Evolutionary conservation across 345 rosid genomes (phyloP).

Genomic region (Arabis alpina): DNA sequence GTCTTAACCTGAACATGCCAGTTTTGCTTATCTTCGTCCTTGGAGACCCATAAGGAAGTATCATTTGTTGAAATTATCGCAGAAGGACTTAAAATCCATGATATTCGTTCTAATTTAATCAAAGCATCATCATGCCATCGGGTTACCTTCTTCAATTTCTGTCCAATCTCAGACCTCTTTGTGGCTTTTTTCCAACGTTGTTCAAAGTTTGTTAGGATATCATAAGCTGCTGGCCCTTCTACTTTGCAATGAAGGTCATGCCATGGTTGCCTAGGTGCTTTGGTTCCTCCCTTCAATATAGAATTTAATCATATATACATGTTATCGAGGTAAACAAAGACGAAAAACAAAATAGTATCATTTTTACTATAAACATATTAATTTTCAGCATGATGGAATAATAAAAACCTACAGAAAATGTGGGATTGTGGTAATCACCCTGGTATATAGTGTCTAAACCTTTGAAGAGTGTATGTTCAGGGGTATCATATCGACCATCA

Average conservation of each 20-base stretch:
- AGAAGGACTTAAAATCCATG: conserved; percentile 84
- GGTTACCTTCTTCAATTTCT: conserved; percentile 59
- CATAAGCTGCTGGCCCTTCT: conserved; percentile 97
- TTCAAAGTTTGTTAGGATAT: conserved; percentile 81
- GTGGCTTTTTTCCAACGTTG: conserved; percentile 93
- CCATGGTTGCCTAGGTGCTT: conserved; percentile 89
- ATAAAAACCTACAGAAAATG: conserved; percentile 53
- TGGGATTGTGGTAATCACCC: conserved; percentile 65
- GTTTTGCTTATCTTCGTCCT: conserved; percentile 60
- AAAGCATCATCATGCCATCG: conserved; percentile 85
- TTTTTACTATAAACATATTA: background rate
- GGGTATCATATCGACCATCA: conserved; percentile 82
- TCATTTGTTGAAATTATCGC: conserved; percentile 45
- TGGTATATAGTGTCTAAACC: conserved; percentile 57
- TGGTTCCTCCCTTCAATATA: conserved; percentile 56
- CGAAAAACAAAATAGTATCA: background rate
- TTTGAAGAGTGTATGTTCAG: conserved; percentile 58
- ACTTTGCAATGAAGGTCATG: conserved; percentile 88
- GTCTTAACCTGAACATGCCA: conserved; percentile 81
- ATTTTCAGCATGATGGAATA: background rate
- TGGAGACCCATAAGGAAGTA: conserved; percentile 58
- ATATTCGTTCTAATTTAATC: conserved; percentile 79
- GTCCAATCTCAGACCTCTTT: conserved; percentile 70
- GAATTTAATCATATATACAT: background rate
- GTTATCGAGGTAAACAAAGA: too few relatives aligned